Evolutionary conservation across 75 land plant species (phyloP).

Genomic region (Cupressus sempervirens): DNA sequence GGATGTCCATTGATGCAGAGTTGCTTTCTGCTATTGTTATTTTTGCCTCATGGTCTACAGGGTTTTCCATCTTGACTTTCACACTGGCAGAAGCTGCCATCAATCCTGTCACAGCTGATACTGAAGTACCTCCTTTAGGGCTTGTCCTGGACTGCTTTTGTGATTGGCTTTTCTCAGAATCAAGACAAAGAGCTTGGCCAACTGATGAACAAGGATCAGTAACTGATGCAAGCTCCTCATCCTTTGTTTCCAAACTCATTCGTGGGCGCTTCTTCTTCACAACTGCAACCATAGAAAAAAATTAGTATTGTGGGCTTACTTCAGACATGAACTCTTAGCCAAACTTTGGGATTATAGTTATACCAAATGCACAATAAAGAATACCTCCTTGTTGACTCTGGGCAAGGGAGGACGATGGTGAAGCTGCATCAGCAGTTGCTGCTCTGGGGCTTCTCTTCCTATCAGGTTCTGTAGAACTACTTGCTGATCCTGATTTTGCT

Average conservation of each 20-base stretch:
- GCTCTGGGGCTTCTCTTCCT: background rate
- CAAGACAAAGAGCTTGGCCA: background rate
- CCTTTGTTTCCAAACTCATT: background rate
- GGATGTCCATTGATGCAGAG: background rate
- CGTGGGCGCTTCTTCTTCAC: background rate
- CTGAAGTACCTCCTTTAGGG: background rate
- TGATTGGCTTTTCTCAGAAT: slow-evolving; percentile 1
- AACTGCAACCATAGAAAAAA: background rate
- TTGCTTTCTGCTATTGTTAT: background rate
- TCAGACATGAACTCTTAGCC: background rate
- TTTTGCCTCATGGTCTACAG: background rate
- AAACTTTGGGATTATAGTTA: background rate
- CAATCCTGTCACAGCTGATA: background rate
- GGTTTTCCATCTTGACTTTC: background rate
- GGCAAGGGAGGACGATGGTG: background rate
- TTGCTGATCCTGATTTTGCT: background rate
- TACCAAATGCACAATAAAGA: background rate
- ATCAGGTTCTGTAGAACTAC: background rate
- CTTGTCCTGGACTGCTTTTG: background rate
- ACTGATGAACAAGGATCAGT: background rate
- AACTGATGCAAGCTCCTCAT: background rate
- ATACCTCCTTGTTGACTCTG: background rate
- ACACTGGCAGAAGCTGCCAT: background rate
- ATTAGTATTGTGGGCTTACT: background rate
- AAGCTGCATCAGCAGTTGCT: background rate